A percentile compares a stretch with the other conserved stretches of the same genome.
Conservation (phyloP, 306 rosid genomes). For the Citrullus mucosospermus region DNA sequence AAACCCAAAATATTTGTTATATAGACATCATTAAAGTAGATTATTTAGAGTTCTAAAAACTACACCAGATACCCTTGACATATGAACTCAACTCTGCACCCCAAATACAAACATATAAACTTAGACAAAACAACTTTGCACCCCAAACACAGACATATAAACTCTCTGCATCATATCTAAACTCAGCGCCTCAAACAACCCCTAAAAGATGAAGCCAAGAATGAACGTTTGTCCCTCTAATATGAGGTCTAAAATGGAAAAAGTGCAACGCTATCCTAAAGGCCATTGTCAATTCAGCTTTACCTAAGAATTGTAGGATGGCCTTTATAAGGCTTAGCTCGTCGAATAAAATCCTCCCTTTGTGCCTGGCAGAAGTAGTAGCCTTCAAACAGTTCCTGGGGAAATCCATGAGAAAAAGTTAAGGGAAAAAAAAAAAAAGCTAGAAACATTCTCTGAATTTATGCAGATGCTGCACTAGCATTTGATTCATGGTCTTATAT, state of each 20-base stretch:
- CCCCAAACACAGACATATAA: too few species aligned
- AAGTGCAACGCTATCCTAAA: background rate
- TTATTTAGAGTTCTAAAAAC: too few species aligned
- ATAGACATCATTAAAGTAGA: too few species aligned
- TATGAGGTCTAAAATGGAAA: background rate
- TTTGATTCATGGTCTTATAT: background rate
- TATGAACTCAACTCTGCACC: too few species aligned
- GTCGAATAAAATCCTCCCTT: conserved; percentile 60
- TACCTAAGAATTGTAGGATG: conserved; percentile 90
- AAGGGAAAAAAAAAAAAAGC: background rate
- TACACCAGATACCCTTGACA: too few species aligned
- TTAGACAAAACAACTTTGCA: too few species aligned
- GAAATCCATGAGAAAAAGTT: background rate
- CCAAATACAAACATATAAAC: too few species aligned
- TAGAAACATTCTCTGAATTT: background rate
- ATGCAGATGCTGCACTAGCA: background rate
- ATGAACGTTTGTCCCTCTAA: background rate
- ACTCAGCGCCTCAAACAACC: too few species aligned
- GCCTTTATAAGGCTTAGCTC: conserved; percentile 71
- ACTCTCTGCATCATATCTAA: too few species aligned
- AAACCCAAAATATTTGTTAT: too few species aligned
- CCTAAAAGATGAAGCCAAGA: background rate
- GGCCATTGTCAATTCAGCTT: background rate
- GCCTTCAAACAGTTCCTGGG: conserved; percentile 91
- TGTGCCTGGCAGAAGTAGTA: conserved; percentile 96